Conservation (phyloP, 2,329 filamentous ascomycete genomes). For the Zopfia rhizophila region DNA sequence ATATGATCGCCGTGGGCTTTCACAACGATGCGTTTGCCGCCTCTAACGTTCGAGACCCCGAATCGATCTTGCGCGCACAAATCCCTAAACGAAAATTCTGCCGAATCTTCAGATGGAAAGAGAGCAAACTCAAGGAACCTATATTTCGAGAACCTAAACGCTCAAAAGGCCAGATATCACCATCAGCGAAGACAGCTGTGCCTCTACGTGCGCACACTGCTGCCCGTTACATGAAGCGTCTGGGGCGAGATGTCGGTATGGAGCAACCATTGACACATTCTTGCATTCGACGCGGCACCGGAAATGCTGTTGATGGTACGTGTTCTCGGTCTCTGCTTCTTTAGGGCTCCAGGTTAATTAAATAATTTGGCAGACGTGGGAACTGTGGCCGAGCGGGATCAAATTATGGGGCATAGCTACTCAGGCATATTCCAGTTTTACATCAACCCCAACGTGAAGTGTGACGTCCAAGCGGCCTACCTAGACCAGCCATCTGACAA, state of each 20-base stretch:
- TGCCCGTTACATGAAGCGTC: slow-evolving; percentile 5
- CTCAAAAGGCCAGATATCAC: not conserved
- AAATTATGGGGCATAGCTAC: too few relatives aligned
- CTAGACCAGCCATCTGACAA: slow-evolving; percentile 3
- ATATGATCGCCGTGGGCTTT: slow-evolving; percentile 5
- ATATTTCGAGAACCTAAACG: slow-evolving; percentile 4
- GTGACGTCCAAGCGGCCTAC: not conserved
- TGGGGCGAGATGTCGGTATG: too few relatives aligned
- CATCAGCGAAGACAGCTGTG: not conserved
- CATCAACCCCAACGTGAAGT: not conserved
- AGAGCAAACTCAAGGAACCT: slow-evolving; percentile 1
- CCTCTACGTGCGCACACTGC: slow-evolving; percentile 5
- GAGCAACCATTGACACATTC: too few relatives aligned
- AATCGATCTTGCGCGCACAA: slow-evolving; percentile 3
- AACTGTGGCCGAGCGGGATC: not conserved
- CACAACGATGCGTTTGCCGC: not conserved
- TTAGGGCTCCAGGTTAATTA: too few relatives aligned
- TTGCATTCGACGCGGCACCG: too few relatives aligned
- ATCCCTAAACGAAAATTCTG: slow-evolving; percentile 5
- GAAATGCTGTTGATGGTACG: too few relatives aligned
- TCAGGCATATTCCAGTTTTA: slow-evolving; percentile 1
- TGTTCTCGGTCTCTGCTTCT: too few relatives aligned
- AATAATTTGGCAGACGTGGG: slow-evolving; percentile 1
- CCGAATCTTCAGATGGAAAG: slow-evolving; percentile 2
- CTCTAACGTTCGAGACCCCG: not conserved